phyloP scores from a whole-genome alignment of 2,329 filamentous ascomycete species.

The Zasmidium cellare region DNA sequence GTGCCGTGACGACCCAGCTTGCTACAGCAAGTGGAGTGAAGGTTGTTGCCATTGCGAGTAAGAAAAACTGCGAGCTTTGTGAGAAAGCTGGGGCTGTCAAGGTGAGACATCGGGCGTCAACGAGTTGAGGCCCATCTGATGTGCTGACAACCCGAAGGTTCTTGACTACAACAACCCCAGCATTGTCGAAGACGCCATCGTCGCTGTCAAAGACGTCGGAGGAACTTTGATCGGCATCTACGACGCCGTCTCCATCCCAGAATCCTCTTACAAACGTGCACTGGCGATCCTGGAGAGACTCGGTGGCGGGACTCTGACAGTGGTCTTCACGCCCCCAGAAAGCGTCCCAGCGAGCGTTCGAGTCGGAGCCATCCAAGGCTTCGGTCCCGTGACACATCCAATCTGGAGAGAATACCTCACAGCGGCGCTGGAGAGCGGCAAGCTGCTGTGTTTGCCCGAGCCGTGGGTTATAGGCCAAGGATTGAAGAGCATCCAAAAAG shows the following conservation, averaged over 20 bases:
- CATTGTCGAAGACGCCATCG: slow-evolving; percentile 34
- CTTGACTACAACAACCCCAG: no score
- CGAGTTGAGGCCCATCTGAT: slow-evolving; percentile 14
- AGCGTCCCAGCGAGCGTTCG: slow-evolving; percentile 17
- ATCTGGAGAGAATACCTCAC: slow-evolving; percentile 12
- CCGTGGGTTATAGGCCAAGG: slow-evolving; percentile 39
- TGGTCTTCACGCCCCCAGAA: not conserved
- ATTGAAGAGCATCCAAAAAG: slow-evolving; percentile 27
- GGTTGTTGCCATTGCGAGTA: slow-evolving; percentile 32
- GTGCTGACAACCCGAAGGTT: slow-evolving; percentile 3
- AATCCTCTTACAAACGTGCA: not conserved
- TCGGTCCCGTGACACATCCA: slow-evolving; percentile 1
- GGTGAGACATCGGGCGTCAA: no score
- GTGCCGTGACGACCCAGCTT: slow-evolving; percentile 29
- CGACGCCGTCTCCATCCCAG: slow-evolving; percentile 23
- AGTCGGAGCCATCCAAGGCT: slow-evolving; percentile 8
- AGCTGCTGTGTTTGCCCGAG: slow-evolving; percentile 30
- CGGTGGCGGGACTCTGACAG: slow-evolving; percentile 11
- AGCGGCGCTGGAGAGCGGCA: slow-evolving; percentile 28
- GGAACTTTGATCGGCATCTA: slow-evolving; percentile 36
- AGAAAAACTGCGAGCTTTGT: slow-evolving; percentile 22
- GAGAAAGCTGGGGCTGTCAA: no score
- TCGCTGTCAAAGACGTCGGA: slow-evolving; percentile 33
- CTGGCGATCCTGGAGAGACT: slow-evolving; percentile 14
- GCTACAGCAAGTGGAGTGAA: slow-evolving; percentile 29